These are phyloP conservation scores for Hypoxylon sp. DNA, from an alignment of 2,329 filamentous ascomycete species.

Conservation along the genomic window DNA sequence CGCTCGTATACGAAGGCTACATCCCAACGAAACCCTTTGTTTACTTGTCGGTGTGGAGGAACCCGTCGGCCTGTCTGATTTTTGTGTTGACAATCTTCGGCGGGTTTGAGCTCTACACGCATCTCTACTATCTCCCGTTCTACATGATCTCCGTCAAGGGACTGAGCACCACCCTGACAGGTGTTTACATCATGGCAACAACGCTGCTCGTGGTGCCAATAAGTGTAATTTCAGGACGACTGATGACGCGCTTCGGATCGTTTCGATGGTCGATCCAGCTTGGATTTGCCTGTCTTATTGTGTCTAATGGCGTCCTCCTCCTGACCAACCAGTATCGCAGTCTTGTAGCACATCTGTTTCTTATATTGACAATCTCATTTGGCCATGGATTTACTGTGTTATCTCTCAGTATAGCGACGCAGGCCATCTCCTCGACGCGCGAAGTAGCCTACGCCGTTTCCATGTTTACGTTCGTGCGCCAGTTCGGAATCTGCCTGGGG, in stretches of 20 bases:
- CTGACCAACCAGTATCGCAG: neutral
- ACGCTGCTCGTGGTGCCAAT: neutral
- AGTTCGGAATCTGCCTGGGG: neutral
- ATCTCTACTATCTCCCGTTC: neutral
- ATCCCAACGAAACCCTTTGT: neutral
- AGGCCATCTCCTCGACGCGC: neutral
- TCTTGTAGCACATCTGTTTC: neutral
- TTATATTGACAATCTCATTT: neutral
- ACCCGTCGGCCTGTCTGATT: neutral
- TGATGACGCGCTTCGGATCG: neutral
- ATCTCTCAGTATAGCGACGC: neutral
- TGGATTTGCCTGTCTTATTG: neutral
- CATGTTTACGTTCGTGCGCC: neutral
- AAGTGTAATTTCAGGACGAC: neutral
- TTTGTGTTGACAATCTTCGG: neutral
- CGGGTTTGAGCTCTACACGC: neutral
- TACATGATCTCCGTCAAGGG: neutral
- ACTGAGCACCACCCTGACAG: neutral
- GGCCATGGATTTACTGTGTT: neutral
- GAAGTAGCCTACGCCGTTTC: neutral
- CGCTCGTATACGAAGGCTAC: slow-evolving; percentile 47
- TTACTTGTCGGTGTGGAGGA: neutral
- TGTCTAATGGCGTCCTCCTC: neutral
- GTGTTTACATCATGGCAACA: neutral
- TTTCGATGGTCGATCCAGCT: neutral